Evolutionary conservation across 2,329 filamentous ascomycete genomes (phyloP).

Genomic region (Neofusicoccum parvum): DNA sequence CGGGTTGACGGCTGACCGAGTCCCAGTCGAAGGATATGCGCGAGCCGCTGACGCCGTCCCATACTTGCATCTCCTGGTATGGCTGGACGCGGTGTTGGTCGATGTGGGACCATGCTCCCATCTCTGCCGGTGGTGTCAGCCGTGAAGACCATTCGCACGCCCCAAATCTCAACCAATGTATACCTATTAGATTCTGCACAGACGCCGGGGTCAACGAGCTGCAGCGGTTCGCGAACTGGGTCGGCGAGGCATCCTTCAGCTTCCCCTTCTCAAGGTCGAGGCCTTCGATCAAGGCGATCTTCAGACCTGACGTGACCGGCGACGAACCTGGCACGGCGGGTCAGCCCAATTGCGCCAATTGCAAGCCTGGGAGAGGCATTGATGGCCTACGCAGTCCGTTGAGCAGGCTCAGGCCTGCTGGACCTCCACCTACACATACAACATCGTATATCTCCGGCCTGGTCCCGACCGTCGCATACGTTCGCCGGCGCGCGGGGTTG

Average conservation of each 20-base stretch:
- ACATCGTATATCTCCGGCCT: slow-evolving; percentile 83
- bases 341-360: slow-evolving; percentile 23
- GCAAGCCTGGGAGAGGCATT: slow-evolving; percentile 3
- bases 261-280: slow-evolving; percentile 76
- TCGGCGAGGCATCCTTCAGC: slow-evolving; percentile 60
- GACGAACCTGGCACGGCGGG: slow-evolving; percentile 64
- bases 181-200: slow-evolving; percentile 72
- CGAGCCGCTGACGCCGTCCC: slow-evolving; percentile 89
- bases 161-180: neutral
- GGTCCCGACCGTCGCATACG: slow-evolving; percentile 31
- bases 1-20: slow-evolving; percentile 47
- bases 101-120: slow-evolving; percentile 84
- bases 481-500: slow-evolving; percentile 4
- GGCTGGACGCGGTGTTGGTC: slow-evolving; percentile 73
- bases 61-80: slow-evolving; percentile 97
- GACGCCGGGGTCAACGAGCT: slow-evolving; percentile 91
- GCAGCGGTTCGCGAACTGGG: slow-evolving; percentile 87
- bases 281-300: slow-evolving; percentile 85
- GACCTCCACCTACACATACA: slow-evolving; percentile 86
- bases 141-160: neutral
- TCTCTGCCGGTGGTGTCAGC: slow-evolving; percentile 47
- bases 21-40: slow-evolving; percentile 86
- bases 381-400: slow-evolving; percentile 40
- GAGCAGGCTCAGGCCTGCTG: slow-evolving; percentile 74
- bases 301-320: slow-evolving; percentile 72